Base-by-base conservation (phyloP, 2,329 filamentous ascomycete species). In the Hypoxylon rubiginosum region DNA sequence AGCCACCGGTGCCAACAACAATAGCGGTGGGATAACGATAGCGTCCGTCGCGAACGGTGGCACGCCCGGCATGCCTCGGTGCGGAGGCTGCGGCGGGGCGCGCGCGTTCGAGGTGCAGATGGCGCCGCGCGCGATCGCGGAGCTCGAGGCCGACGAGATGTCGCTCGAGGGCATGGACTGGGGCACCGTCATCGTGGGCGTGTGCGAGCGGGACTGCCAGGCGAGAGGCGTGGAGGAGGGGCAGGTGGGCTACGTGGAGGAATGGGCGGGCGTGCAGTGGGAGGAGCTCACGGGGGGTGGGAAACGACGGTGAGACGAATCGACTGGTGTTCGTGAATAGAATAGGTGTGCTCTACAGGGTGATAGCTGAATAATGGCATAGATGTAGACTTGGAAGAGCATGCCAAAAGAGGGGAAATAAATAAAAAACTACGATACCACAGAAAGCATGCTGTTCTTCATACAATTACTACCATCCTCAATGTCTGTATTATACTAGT, bases 231-330 rank as follows among this genome's bases (percentile, higher is more conserved):
- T 88, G 6, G 79, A 80, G 11, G 82, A 85, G 36, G 91, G 89
- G 0, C 85, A 89, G 74, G 87, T 90, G 0, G 92, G 90, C 1
- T 98, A 97, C 80, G 75, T 94, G 17, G 96, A 98, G 82, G 96
- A 99, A 80, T 99, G 96, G 95, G 90, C 88, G n/a, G 96, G 95
- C 6, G 96, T 98, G 69, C 96, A 99, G 80, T 99, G 95, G 96
- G 96, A 99, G 80, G 94, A 97, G 79, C 74, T 89, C 34, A 67
- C 50, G 21, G 54, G 48, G 30, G 52, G 48, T 45, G 58, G 58
- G 3, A 24, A 43, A 48, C 26, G 63, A 30, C 34, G 61, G 62
- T 36, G 60, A 49, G 43, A 51, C 50, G 30, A 39, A 39, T 15
- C 11, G 34, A 10, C 34, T 5, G 43, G 36, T 53, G 32, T 32